Evolutionary conservation across 768 basidiomycete species (phyloP), one percentile per base, ranked within the genome.

Genomic region (Lactarius akahatsu): DNA sequence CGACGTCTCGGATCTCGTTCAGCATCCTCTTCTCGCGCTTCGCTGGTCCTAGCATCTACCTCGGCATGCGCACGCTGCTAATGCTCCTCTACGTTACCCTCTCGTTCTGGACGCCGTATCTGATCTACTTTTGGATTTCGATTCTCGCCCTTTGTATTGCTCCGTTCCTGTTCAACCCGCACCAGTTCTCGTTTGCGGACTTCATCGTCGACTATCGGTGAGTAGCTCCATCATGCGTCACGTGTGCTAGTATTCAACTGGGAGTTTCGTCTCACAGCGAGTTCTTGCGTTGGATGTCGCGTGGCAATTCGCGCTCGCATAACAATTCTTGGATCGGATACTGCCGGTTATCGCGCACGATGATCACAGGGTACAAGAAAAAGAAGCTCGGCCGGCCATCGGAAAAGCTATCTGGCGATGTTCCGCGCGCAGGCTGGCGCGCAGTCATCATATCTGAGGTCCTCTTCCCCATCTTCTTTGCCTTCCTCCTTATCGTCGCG

Each of bases 361-460:
- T 94, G 86, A 96, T 99, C 74, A 99, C 97, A 20, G 97, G 97
- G n/a, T 99, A 95, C 86, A 98, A 98, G 85, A 93, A 92, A 82
- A 98, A 98, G 84, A 87, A 87, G 71, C 86, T 99, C 7, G 97
- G 97, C 26, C 91, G 94, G 74, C 97, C 97, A 2, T 98, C 96
- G 0, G 96, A 98, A 78, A 98, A 97, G 78, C 83, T 98, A 32
- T 96, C 96, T 6, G 91, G 91, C 61, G 97, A 98, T 75, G 90
- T 94, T 41, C 96, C 97, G 23, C 88, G 96, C 56, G 97, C 96
- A 11, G 85, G 86, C 45, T 96, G 94, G 94, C 88, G 91, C 58
- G 89, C 94, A 11, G 93, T 96, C 66, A 77, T 96, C 64, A 84
- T 93, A 71, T 90, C 92, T 3, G 93, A 96, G 76, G 86, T 96